Evolutionary conservation across 2,329 filamentous ascomycete genomes (phyloP).

Genomic region (Colletotrichum orchidophilum): DNA sequence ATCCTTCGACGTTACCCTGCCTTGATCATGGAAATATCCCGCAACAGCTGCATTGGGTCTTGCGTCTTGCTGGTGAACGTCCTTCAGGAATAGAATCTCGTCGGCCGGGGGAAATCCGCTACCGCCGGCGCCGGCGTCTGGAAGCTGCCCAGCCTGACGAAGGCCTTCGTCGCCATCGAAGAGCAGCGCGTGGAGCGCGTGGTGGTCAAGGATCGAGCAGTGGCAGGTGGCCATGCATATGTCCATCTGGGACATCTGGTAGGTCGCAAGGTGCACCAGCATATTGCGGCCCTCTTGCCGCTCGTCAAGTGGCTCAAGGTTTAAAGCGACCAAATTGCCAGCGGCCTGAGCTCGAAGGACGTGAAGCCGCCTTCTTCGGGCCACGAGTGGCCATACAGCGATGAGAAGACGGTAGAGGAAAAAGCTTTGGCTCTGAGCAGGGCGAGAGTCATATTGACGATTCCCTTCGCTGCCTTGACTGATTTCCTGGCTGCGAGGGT

Average conservation of each 20-base stretch:
- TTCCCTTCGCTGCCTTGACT: slow-evolving; percentile 17
- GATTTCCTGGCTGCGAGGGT: slow-evolving; percentile 6
- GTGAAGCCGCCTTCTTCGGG: neutral
- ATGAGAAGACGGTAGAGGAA: slow-evolving; percentile 11
- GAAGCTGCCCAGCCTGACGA: neutral
- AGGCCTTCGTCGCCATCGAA: slow-evolving; percentile 15
- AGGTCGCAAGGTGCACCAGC: slow-evolving; percentile 12
- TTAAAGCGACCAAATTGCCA: slow-evolving; percentile 16
- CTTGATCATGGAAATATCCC: neutral
- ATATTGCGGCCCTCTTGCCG: slow-evolving; percentile 9
- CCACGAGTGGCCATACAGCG: slow-evolving; percentile 22
- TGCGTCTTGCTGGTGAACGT: slow-evolving; percentile 39
- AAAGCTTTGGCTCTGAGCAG: neutral
- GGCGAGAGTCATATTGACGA: neutral
- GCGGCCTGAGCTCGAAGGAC: slow-evolving; percentile 1
- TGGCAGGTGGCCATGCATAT: slow-evolving; percentile 27
- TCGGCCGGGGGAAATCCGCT: neutral
- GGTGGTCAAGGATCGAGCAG: slow-evolving; percentile 11
- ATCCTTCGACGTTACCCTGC: neutral
- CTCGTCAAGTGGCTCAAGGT: slow-evolving; percentile 11
- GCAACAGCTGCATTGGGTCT: slow-evolving; percentile 41
- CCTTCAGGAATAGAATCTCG: slow-evolving; percentile 16
- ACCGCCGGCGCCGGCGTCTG: neutral
- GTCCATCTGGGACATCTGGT: slow-evolving; percentile 18
- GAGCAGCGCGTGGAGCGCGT: slow-evolving; percentile 10